Conservation (phyloP, 2,329 filamentous ascomycete genomes). For the Calonectria hongkongensis region DNA sequence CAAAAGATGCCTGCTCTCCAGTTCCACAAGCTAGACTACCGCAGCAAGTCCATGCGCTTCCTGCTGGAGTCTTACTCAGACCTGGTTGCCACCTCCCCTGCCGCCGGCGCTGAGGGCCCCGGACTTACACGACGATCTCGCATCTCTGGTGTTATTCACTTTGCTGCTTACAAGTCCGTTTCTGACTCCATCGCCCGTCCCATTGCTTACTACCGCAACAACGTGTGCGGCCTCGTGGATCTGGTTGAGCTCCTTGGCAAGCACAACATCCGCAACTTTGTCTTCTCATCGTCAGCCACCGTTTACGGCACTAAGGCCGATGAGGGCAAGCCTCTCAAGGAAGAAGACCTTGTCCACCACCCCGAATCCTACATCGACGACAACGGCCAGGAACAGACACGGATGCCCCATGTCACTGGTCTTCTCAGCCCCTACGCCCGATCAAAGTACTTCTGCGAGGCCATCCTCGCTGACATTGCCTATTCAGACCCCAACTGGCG, state of each 20-base stretch:
- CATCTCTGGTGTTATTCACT: constrained; percentile 77
- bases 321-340: constrained; percentile 69
- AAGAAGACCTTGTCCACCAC: constrained; percentile 60
- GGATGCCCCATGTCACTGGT: constrained; percentile 59
- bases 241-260: constrained; percentile 74
- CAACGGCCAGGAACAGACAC: constrained; percentile 60
- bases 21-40: constrained; percentile 63
- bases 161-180: constrained; percentile 81
- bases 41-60: constrained; percentile 60
- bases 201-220: constrained; percentile 80
- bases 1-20: constrained; percentile 54
- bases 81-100: constrained; percentile 45
- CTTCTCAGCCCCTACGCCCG: constrained; percentile 80
- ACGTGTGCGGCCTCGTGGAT: constrained; percentile 78
- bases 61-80: constrained; percentile 60
- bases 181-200: constrained; percentile 77
- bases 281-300: constrained; percentile 81
- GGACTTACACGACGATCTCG: constrained; percentile 39
- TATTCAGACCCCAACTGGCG: constrained; percentile 76
- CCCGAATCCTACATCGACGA: constrained; percentile 68
- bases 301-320: constrained; percentile 77
- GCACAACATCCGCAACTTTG: constrained; percentile 78
- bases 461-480: constrained; percentile 78
- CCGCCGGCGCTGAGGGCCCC: neutral
- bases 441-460: constrained; percentile 81